phyloP scores from a whole-genome alignment of 805 yeast species.

The Lipomyces yamadae region DNA sequence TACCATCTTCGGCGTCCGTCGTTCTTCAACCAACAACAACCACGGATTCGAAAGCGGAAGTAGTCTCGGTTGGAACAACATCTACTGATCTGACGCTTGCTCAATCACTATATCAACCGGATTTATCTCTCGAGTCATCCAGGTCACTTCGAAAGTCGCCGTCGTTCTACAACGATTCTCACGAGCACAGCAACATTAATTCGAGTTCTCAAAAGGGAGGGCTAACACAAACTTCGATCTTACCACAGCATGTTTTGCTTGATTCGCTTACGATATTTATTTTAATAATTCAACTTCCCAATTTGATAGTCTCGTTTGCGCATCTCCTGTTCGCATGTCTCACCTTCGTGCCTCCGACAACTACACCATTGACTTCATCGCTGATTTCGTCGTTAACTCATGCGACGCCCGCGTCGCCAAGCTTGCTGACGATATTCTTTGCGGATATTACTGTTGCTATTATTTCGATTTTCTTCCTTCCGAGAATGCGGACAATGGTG shows the following conservation, averaged over 20 bases:
- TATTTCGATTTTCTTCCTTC: conserved; percentile 34
- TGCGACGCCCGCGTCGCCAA: conserved; percentile 35
- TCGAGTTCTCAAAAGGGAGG: neutral
- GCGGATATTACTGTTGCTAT: conserved; percentile 44
- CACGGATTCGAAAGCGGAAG: neutral
- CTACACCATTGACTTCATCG: conserved; percentile 20
- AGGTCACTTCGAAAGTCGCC: conserved; percentile 21
- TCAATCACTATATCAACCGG: conserved; percentile 9
- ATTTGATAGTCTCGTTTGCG: conserved; percentile 39
- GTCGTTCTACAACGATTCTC: conserved; percentile 19
- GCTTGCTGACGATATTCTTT: conserved; percentile 40
- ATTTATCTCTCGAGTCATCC: conserved; percentile 5
- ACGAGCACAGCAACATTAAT: conserved; percentile 10
- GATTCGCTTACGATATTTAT: conserved; percentile 47
- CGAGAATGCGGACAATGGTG: conserved; percentile 34
- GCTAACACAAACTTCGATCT: conserved; percentile 28
- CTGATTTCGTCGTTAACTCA: conserved; percentile 34
- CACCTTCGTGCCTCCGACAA: conserved; percentile 37
- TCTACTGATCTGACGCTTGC: conserved; percentile 6
- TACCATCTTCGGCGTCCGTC: neutral
- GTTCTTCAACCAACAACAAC: neutral
- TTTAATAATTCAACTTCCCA: conserved; percentile 44
- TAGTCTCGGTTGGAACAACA: neutral
- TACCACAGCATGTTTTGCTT: conserved; percentile 44
- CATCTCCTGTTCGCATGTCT: conserved; percentile 40